Evolutionary conservation across 164 flowering plant genomes (phyloP), one percentile per base, ranked within the genome.

Genomic region (Aristolochia contorta): DNA sequence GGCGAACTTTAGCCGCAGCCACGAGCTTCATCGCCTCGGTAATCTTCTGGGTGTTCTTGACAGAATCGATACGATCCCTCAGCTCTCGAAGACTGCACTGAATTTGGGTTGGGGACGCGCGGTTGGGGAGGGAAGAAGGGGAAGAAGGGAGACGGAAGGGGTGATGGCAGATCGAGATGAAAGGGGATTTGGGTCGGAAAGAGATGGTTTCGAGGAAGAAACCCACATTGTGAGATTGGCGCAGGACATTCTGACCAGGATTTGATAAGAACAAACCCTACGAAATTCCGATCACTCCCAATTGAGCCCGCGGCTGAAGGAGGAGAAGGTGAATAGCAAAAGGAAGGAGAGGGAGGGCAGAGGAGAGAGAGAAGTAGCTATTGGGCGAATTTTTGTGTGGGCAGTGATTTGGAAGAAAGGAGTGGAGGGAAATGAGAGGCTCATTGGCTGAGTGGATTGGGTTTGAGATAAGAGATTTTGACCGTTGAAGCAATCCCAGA

Each of bases 1-100:
- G 72, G 16, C 98, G 74, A 57, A 92, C 85, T 63, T 71, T 89
- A 1, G 96, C 95, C 2, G 98, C 96, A 0, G 98, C 82, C 0
- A 92, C 95, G 14, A 91, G 89, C 78, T 86, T 91, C 92, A 89
- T 89, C 6, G 95, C 95, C 69, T 91, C 95, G 0, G 98, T 82
- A 49, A 91, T 78, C 64, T 91, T 89, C 71, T 91, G 96, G 54
- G 95, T 85, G 62, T 65, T 91, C 51, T 85, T 91, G 16, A 91
- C 87, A 0, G 94, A 71, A 9, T 73, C 75, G 41, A 88, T 81
- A 59, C 96, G 76, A 1, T 72, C 77, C 6, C 85, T 72, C 2
- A 91, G 76, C 56, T 84, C 82, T 1, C 93, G 87, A 21, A 86
- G 78, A 20, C 82, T 67, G 59, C 85, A 82, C 4, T 56, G 78